Base-by-base conservation (phyloP, 495 filamentous ascomycete genomes). In the Penicillium mononematosum region DNA sequence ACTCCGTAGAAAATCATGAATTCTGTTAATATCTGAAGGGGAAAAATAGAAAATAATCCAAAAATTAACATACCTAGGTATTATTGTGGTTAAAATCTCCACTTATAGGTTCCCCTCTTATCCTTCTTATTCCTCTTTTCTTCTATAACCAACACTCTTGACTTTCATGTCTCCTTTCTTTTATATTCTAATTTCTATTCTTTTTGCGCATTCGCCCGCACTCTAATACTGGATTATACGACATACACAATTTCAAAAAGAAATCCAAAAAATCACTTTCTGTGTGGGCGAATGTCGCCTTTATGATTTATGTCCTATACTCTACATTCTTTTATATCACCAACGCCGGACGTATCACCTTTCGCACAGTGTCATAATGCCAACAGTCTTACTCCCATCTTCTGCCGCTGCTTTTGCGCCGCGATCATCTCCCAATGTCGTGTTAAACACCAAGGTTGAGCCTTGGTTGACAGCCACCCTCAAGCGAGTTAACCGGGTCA, bases 321-420 rank as follows among this genome's bases (percentile, higher is more conserved):
- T 62, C 57, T 62, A 60, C 64, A 60, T 74, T 70, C 67, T 66
- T 70, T 67, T 70, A 60, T 69, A 60, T 56, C 49, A 51, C 41
- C 59, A 59, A 60, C 62, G 59, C 63, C 67, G 67, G 60, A 66
- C 68, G 70, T 69, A 59, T 68, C 56, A 60, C 58, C 56, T 58
- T 29, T 65, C 62, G 53, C 66, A 67, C 64, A 63, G 65, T 63
- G 63, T 73, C 76, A 84, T 70, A 73, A 99, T 99, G 94, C 91
- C 91, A 70, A 86, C 88, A 56, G 83, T 90, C 81, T 82, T 99
- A 71, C 78, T 99, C 63, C 94, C 94, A 25, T 92, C 93, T 61
- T 97, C 94, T 55, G 94, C 94, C 43, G 91, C 92, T 57, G 93
- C 94, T 63, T 99, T 98, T 79, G 94, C 95, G 61, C 92, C 95